phyloP scores from a whole-genome alignment of 2,329 filamentous ascomycete genomes.

The Tympanopsis confertula region DNA sequence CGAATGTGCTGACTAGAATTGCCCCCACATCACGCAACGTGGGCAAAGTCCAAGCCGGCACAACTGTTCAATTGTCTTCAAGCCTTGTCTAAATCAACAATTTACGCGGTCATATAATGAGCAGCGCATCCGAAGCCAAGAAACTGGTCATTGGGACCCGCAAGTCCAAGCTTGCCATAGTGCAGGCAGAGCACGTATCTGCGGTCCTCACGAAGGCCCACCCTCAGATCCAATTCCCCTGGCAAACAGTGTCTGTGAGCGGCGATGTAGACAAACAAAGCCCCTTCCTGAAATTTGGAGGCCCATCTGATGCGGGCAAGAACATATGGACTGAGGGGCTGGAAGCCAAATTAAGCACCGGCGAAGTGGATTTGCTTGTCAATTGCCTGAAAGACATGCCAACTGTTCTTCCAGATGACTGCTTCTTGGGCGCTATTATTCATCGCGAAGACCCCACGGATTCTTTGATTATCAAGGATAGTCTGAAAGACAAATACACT shows the following conservation, averaged over 20 bases:
- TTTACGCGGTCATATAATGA: too few species aligned
- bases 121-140: too few species aligned
- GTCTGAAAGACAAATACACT: constrained; percentile 14
- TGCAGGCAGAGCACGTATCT: not conserved
- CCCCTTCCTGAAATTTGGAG: constrained; percentile 18
- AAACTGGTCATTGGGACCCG: not conserved
- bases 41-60: too few species aligned
- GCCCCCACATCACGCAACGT: too few species aligned
- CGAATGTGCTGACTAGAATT: too few species aligned
- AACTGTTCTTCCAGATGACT: constrained; percentile 66
- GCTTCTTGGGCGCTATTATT: constrained; percentile 65
- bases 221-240: not conserved
- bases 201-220: not conserved
- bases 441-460: constrained; percentile 71
- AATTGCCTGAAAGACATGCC: constrained; percentile 97
- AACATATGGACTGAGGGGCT: constrained; percentile 92
- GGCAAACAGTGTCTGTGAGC: not conserved
- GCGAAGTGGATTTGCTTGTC: constrained; percentile 70
- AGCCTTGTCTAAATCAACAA: too few species aligned
- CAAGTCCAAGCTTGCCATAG: not conserved
- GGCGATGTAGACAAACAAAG: not conserved
- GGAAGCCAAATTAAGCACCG: constrained; percentile 61
- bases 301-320: constrained; percentile 83
- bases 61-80: too few species aligned
- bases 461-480: constrained; percentile 26